Evolutionary conservation across 2,329 filamentous ascomycete genomes (phyloP).

Genomic region (Aspergillus fumigatus): DNA sequence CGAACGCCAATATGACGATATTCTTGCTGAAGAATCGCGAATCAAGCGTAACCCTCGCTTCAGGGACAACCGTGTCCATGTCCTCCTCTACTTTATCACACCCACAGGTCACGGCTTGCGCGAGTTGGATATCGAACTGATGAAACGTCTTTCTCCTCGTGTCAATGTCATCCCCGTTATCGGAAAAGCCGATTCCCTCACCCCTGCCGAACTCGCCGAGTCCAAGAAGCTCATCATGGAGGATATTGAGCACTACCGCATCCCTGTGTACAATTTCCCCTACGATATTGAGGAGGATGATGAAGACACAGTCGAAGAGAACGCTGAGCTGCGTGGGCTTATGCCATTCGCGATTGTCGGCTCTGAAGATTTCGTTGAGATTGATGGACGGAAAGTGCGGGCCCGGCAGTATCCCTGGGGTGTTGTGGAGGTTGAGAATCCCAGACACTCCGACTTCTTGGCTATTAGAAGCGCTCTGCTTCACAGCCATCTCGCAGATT

Average conservation of each 20-base stretch:
- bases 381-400: conserved; percentile 85
- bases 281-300: conserved; percentile 99
- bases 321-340: conserved; percentile 90
- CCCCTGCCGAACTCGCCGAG: conserved; percentile 91
- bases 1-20: conserved; percentile 98
- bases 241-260: conserved; percentile 99
- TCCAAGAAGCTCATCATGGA: conserved; percentile 99
- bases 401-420: conserved; percentile 99
- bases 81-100: conserved; percentile 98
- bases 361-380: conserved; percentile 91
- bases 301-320: conserved; percentile 98
- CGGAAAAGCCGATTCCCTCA: conserved; percentile 95
- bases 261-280: conserved; percentile 99
- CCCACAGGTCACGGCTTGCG: conserved; percentile 96
- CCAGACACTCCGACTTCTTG: conserved; percentile 96
- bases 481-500: conserved; percentile 94
- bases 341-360: conserved; percentile 99
- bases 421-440: conserved; percentile 98
- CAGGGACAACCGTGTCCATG: conserved; percentile 97
- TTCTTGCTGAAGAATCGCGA: conserved; percentile 97
- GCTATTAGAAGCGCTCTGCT: conserved; percentile 94
- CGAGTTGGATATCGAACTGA: conserved; percentile 98
- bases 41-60: conserved; percentile 99
- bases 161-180: conserved; percentile 99
- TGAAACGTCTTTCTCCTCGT: conserved; percentile 97